Evolutionary conservation across 257 asterid genomes (phyloP), one percentile per base, ranked within the genome.

Genomic region (Nicotiana sylvestris): DNA sequence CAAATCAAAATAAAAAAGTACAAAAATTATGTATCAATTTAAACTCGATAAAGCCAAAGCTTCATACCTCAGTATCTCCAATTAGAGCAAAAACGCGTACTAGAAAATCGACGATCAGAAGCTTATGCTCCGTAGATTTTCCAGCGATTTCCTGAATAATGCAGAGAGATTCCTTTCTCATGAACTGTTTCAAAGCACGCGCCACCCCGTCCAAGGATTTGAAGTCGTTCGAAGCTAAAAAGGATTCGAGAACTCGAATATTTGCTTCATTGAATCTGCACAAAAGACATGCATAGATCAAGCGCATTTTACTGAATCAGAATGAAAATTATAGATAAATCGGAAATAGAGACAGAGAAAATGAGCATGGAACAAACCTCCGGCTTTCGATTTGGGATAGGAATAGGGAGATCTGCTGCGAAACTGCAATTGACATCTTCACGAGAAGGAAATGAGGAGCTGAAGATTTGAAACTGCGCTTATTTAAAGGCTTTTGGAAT

Each of bases 11-110:
- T 51, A 29, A 51, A n/a, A 1, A 76, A 1, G 1, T 27, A 21
- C 30, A 7, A 76, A 3, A 13, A 2, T 27, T 25, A 76, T 15
- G 5, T 29, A 51, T 15, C 16, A 76, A 76, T 51, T 51, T 7
- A 3, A 51, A 51, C 61, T 3, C 1, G 16, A 76, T 51, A 8
- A 2, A 76, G 8, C 16, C 46, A 27, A 51, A 76, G 46, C 16
- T 76, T 25, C 66, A 53, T 88, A 95, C 99, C 99, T 93, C 95
- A 43, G 85, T 88, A 83, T 93, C 98, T 56, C 95, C 96, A 10
- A 93, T 88, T 53, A 91, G 85, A 66, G 92, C 94, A 82, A 93
- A 93, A 84, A 86, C 88, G 16, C 88, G 93, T 81, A 91, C 86
- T 80, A 93, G 87, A 86, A 92, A 93, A 66, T 95, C 97, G 12